Conservation (phyloP, 805 yeast species). For the Peterozyma toletana region DNA sequence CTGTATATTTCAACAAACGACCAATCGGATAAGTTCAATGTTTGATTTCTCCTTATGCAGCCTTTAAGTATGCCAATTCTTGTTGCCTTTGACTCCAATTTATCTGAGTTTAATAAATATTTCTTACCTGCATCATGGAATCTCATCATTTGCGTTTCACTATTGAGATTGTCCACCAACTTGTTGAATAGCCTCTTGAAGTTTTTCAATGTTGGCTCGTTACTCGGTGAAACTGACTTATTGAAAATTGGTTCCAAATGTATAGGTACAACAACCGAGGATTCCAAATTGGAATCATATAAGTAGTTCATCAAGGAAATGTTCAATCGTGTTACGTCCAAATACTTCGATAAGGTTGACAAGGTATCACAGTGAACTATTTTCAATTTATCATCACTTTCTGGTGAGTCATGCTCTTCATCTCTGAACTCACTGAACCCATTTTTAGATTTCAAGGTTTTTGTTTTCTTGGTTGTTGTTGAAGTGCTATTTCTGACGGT, state of each 20-base stretch:
- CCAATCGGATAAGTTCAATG: slow-evolving; percentile 48
- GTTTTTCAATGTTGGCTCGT: slow-evolving; percentile 18
- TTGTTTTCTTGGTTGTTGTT: slow-evolving; percentile 27
- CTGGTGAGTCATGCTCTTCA: too few species aligned
- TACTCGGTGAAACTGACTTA: slow-evolving; percentile 17
- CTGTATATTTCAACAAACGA: slow-evolving; percentile 32
- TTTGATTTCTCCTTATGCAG: slow-evolving; percentile 41
- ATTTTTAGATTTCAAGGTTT: slow-evolving; percentile 10
- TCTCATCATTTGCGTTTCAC: not conserved
- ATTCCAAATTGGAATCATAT: slow-evolving; percentile 50
- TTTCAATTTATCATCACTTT: slow-evolving; percentile 6
- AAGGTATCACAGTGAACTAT: slow-evolving; percentile 27
- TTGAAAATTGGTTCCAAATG: slow-evolving; percentile 25
- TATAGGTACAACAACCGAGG: slow-evolving; percentile 42
- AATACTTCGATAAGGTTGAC: slow-evolving; percentile 31
- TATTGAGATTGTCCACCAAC: slow-evolving; percentile 19
- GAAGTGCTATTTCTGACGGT: slow-evolving; percentile 35
- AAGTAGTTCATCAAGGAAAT: slow-evolving; percentile 71
- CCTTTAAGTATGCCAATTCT: slow-evolving; percentile 37
- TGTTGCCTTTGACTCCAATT: not conserved
- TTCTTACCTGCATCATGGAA: not conserved
- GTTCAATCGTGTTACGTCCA: slow-evolving; percentile 73
- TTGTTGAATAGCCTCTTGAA: slow-evolving; percentile 25
- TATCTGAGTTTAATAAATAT: not conserved
- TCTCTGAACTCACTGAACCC: not conserved